These are phyloP conservation scores for Dissophora ornata DNA, from an alignment of 192 early-diverging fungal genomes.

Conservation along the genomic window DNA sequence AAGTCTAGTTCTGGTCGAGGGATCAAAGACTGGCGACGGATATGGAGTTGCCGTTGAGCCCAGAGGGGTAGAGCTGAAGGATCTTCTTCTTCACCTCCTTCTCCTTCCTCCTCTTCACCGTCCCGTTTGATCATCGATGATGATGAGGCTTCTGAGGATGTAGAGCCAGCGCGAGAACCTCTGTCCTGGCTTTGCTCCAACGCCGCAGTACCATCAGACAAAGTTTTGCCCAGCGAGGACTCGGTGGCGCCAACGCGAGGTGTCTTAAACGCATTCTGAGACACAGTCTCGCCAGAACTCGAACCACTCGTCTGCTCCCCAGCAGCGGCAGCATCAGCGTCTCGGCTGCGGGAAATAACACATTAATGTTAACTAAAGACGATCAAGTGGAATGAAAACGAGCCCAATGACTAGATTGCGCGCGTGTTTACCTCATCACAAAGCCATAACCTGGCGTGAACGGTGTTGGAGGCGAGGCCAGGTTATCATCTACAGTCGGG, in stretches of 20 bases:
- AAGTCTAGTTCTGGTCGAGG: slow-evolving; percentile 47
- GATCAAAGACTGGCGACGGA: slow-evolving; percentile 45
- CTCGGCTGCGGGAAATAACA: neutral
- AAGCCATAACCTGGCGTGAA: slow-evolving; percentile 16
- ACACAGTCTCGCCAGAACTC: too few relatives aligned
- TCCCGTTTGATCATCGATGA: too few relatives aligned
- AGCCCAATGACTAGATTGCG: too few relatives aligned
- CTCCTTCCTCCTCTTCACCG: slow-evolving; percentile 2
- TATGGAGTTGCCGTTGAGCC: slow-evolving; percentile 37
- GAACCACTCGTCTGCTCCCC: too few relatives aligned
- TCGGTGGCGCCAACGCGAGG: neutral
- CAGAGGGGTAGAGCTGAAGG: slow-evolving; percentile 23
- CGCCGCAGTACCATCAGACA: too few relatives aligned
- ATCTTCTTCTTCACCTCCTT: neutral
- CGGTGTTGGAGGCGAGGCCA: slow-evolving; percentile 23
- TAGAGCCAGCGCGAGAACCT: neutral
- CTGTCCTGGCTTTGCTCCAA: neutral
- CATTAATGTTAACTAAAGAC: neutral
- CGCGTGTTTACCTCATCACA: neutral
- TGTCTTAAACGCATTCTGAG: neutral
- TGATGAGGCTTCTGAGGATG: neutral
- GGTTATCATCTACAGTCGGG: neutral
- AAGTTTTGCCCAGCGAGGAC: too few relatives aligned
- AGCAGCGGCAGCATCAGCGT: neutral
- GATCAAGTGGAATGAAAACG: neutral